Evolutionary conservation across 2,329 filamentous ascomycete genomes (phyloP), one percentile per base, ranked within the genome.

Genomic region (Mariannaea sp.): DNA sequence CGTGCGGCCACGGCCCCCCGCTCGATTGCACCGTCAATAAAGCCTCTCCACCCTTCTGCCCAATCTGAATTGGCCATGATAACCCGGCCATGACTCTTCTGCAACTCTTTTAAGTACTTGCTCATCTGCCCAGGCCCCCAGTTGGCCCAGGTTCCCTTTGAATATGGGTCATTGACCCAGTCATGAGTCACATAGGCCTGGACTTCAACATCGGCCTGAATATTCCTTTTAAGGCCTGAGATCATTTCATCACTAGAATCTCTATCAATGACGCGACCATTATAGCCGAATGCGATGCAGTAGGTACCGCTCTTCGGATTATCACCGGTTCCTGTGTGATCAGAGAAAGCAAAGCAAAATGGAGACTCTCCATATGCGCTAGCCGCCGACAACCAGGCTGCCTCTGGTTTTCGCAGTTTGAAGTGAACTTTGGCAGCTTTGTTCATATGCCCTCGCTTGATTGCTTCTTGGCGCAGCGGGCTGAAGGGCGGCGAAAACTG

Each of bases 1-100:
- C n/a, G n/a, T n/a, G n/a, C n/a, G n/a, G n/a, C n/a, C n/a, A n/a
- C n/a, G n/a, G 48, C 22, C 1, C 61, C 61, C 10, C 36, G 50
- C 12, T 66, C 59, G n/a, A 66, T 57, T 0, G 64, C 61, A 7
- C 63, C 63, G 20, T 66, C 63, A 20, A 66, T 19, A 3, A 62
- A 66, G 0, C 63, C 63, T 3, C 63, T 45, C 64, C 63, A 65
- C 0, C 63, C 63, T 32, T 59, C 13, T 2, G 63, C 60, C 46
- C 60, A 63, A n/a, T 65, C 64, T 0, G 44, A 56, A 5, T 60
- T 62, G 1, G 64, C 64, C 27, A 66, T 62, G 3, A 50, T 17
- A 2, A 64, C 44, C 9, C 55, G 49, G 0, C 62, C 59, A 26
- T 65, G 47, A 0, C 51, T 47, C 2, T 39, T 29, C 26, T 64